Base-by-base conservation (phyloP, 345 rosid genomes). In the Syzygium aqueum region DNA sequence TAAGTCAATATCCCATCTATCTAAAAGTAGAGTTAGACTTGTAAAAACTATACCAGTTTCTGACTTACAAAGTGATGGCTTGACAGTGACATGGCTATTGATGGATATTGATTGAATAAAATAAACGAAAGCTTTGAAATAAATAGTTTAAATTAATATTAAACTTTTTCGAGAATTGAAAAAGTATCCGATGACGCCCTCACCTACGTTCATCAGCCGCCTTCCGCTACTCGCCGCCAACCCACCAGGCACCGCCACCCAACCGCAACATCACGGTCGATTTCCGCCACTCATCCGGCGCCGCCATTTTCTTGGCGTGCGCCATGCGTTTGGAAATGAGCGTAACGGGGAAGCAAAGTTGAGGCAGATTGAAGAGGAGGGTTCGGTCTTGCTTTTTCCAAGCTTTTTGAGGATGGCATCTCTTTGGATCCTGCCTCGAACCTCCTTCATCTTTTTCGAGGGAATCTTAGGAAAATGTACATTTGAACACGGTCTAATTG, bases 181-280 rank as follows among this genome's bases (percentile, higher is more conserved):
- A 40, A 40, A 1, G 43, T 40, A 5, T 40, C 43, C 43, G 43
- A 40, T 4, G 4, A 4, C 43, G 43, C 43, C 53, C 16, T 14
- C 53, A 4, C 16, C 16, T 51, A 51, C 16, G 53, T 51, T 51
- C 53, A 51, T 51, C 53, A 3, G 5, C 17, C 17, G 0, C 28
- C 0, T 57, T 57, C 28, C 6, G 15, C 63, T 2, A 0, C 14
- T 57, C 0, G 17, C 67, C 67, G 6, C 67, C 33, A 12, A n/a
- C 63, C 28, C 28, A 25, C 0, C 63, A 27, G 6, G n/a, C 61
- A n/a, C n/a, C 3, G 61, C n/a, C 61, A 25, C 67, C 16, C 6
- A 15, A 5, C 67, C 4, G 3, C 67, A 59, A 59, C 30, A 1
- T 59, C 67, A 59, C 30, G 0, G 8, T 27, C 67, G 30, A 25